Percentiles rank a stretch among this genome's conserved stretches.
Evolutionary conservation across 1,284 basidiomycete species (phyloP).

Genomic region (Entoloma clypeatum): DNA sequence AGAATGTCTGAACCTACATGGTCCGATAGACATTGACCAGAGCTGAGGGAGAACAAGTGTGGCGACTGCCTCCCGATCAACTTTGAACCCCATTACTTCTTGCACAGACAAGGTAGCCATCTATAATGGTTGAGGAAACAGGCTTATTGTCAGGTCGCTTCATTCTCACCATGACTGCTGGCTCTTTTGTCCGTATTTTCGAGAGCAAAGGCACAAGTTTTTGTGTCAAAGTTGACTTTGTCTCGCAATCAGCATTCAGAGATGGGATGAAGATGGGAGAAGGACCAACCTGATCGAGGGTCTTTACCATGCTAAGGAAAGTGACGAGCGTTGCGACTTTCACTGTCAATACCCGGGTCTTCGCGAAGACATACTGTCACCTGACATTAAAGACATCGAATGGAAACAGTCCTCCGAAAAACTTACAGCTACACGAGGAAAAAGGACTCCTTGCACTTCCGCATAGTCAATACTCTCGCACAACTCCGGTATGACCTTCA

Average conservation of each 20-base stretch:
- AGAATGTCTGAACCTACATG: constrained; percentile 50
- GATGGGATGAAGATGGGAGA: constrained; percentile 7
- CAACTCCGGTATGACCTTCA: constrained; percentile 81
- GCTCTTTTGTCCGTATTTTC: constrained; percentile 94
- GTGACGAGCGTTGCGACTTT: constrained; percentile 89
- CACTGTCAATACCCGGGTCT: constrained; percentile 81
- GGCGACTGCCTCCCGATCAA: constrained; percentile 92
- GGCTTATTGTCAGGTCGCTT: neutral
- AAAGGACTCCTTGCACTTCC: constrained; percentile 81
- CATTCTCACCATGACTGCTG: constrained; percentile 75
- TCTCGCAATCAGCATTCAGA: neutral
- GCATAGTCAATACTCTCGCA: constrained; percentile 94
- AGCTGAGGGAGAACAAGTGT: constrained; percentile 91
- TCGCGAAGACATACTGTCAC: constrained; percentile 79
- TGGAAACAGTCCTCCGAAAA: neutral
- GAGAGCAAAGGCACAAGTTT: constrained; percentile 92
- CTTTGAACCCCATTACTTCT: constrained; percentile 94
- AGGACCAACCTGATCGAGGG: constrained; percentile 78
- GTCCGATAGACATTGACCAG: constrained; percentile 97
- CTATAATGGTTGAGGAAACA: constrained; percentile 33
- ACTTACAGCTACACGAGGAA: constrained; percentile 84
- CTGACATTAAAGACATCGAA: constrained; percentile 3
- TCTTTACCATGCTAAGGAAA: constrained; percentile 90
- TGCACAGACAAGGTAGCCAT: constrained; percentile 93
- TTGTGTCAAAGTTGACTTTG: constrained; percentile 73